Evolutionary conservation across 305 asterid species (phyloP).

Genomic region (Salvia sclarea): DNA sequence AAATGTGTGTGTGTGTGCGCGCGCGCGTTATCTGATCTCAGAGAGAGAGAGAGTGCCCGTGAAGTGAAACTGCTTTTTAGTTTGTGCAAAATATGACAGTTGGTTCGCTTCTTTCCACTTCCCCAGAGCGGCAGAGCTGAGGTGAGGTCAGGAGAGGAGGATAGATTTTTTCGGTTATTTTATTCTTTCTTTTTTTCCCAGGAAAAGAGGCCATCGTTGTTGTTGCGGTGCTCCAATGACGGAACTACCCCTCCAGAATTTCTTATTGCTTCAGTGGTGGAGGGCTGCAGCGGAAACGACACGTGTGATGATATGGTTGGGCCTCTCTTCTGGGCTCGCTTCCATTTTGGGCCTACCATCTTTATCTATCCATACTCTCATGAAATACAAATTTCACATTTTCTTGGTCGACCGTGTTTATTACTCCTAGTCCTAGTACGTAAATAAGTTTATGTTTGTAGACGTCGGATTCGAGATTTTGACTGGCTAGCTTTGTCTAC

Average conservation of each 20-base stretch:
- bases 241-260: neutral
- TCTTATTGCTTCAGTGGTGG: neutral
- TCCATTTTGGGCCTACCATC: neutral
- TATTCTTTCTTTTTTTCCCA: neutral
- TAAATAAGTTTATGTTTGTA: no score
- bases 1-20: constrained; percentile 20
- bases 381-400: no score
- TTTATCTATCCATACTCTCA: no score
- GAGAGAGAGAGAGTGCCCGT: constrained; percentile 51
- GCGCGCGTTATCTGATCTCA: no score
- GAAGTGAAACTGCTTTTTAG: constrained; percentile 51
- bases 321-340: neutral
- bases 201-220: constrained; percentile 27
- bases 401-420: no score
- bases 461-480: no score
- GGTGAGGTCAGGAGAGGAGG: neutral
- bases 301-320: neutral
- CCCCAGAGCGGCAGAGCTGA: constrained; percentile 8
- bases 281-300: constrained; percentile 13
- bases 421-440: no score
- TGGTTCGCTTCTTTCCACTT: constrained; percentile 33
- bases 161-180: neutral
- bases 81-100: constrained; percentile 37
- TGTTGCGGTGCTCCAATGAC: constrained; percentile 31
- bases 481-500: no score